Conservation (phyloP, 805 yeast species). For the Lipomyces chichibuensis region DNA sequence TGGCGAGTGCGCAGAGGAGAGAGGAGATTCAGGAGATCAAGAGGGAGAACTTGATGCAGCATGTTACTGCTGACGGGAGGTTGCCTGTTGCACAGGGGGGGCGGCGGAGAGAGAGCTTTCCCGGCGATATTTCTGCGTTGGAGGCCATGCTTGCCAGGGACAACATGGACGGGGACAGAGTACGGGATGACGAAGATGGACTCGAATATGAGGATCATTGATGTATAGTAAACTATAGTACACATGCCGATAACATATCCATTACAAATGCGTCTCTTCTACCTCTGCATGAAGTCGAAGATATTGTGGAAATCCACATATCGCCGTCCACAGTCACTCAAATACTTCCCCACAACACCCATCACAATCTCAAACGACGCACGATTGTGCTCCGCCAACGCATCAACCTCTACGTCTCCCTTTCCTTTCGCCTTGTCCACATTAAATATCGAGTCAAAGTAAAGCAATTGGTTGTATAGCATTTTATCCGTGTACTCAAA, state of each 20-base stretch:
- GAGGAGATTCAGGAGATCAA: not conserved
- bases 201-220: slow-evolving; percentile 12
- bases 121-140: not conserved
- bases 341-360: slow-evolving; percentile 68
- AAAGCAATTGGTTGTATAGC: slow-evolving; percentile 82
- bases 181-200: slow-evolving; percentile 4
- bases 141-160: not conserved
- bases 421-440: slow-evolving; percentile 65
- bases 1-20: slow-evolving; percentile 12
- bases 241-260: no score
- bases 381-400: slow-evolving; percentile 79
- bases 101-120: not conserved
- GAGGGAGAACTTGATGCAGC: slow-evolving; percentile 13
- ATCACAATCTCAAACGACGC: slow-evolving; percentile 57
- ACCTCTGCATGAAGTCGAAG: slow-evolving; percentile 46
- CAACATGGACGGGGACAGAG: not conserved
- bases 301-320: slow-evolving; percentile 83
- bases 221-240: not conserved
- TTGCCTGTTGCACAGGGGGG: slow-evolving; percentile 5
- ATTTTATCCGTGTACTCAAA: slow-evolving; percentile 76
- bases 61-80: slow-evolving; percentile 3
- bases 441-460: slow-evolving; percentile 77
- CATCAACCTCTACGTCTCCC: slow-evolving; percentile 57
- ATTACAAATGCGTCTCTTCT: not conserved
- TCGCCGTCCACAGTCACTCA: slow-evolving; percentile 82